Conservation (phyloP, 2,329 filamentous ascomycete genomes). For the Colletotrichum magnum region DNA sequence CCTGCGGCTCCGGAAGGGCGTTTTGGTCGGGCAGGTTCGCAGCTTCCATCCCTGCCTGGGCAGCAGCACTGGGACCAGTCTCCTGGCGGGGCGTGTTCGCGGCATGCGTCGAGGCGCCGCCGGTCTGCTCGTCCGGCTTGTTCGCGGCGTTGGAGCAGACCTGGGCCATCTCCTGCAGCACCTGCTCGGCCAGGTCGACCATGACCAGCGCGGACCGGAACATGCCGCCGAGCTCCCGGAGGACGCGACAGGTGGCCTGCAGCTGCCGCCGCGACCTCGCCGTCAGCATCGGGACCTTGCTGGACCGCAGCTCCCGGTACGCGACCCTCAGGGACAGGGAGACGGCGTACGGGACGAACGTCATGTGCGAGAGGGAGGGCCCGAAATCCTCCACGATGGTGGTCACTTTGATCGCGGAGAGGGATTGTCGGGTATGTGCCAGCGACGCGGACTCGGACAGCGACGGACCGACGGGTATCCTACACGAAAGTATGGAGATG, state of each 20-base stretch:
- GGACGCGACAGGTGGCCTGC: slow-evolving; percentile 42
- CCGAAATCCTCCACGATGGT: slow-evolving; percentile 43
- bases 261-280: slow-evolving; percentile 39
- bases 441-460: slow-evolving; percentile 36
- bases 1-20: slow-evolving; percentile 1
- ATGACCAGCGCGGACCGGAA: slow-evolving; percentile 44
- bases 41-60: neutral
- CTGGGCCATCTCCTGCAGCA: slow-evolving; percentile 43
- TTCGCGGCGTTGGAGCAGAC: slow-evolving; percentile 37
- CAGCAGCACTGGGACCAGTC: neutral
- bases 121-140: slow-evolving; percentile 22
- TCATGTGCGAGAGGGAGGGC: slow-evolving; percentile 43
- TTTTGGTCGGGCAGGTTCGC: neutral
- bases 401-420: slow-evolving; percentile 43
- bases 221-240: slow-evolving; percentile 42
- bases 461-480: slow-evolving; percentile 33
- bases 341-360: slow-evolving; percentile 44
- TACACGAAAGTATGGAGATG: slow-evolving; percentile 42
- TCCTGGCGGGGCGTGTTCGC: slow-evolving; percentile 31
- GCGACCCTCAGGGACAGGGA: slow-evolving; percentile 44
- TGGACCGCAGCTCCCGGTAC: slow-evolving; percentile 44
- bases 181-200: slow-evolving; percentile 43
- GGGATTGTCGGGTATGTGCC: slow-evolving; percentile 39
- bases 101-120: slow-evolving; percentile 11
- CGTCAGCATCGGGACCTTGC: slow-evolving; percentile 40